These are phyloP conservation scores for Hymenoscyphus salicellus DNA, from an alignment of 2,329 filamentous ascomycete species.

Conservation along the genomic window DNA sequence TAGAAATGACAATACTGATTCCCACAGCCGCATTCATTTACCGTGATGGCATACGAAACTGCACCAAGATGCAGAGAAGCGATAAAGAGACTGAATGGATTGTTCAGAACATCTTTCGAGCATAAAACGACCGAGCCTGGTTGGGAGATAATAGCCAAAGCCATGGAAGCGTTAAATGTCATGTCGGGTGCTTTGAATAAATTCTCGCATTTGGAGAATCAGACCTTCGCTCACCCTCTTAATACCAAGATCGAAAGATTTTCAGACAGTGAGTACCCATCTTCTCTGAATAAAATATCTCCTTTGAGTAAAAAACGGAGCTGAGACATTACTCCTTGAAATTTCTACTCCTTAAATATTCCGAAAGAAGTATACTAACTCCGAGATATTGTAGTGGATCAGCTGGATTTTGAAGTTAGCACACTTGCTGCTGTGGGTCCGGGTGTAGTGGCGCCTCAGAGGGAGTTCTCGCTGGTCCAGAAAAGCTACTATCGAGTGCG, in stretches of 20 bases:
- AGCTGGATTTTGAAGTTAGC: conserved; percentile 21
- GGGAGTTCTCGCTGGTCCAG: conserved; percentile 19
- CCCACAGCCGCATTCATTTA: conserved; percentile 16
- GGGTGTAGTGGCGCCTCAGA: conserved; percentile 15
- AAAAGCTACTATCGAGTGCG: conserved; percentile 19
- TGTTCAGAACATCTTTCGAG: conserved; percentile 16
- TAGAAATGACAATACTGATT: too few species aligned
- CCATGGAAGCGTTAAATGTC: conserved; percentile 13
- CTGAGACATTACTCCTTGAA: too few species aligned
- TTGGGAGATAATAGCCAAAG: conserved; percentile 15
- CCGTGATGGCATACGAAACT: conserved; percentile 24
- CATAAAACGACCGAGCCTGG: conserved; percentile 2
- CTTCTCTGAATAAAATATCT: too few species aligned
- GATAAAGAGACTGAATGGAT: conserved; percentile 14
- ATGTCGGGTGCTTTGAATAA: conserved; percentile 18
- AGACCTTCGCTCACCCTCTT: conserved; percentile 1
- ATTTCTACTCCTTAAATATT: too few species aligned
- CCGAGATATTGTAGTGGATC: too few species aligned
- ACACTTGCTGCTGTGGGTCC: conserved; percentile 15
- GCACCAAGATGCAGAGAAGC: conserved; percentile 18
- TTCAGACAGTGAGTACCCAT: too few species aligned
- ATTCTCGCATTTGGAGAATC: conserved; percentile 22
- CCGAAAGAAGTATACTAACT: too few species aligned
- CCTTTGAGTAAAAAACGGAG: too few species aligned
- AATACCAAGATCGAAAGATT: conserved; percentile 7